Evolutionary conservation across 2,329 filamentous ascomycete genomes (phyloP).

Genomic region (Fusarium neocosmosporiellum): DNA sequence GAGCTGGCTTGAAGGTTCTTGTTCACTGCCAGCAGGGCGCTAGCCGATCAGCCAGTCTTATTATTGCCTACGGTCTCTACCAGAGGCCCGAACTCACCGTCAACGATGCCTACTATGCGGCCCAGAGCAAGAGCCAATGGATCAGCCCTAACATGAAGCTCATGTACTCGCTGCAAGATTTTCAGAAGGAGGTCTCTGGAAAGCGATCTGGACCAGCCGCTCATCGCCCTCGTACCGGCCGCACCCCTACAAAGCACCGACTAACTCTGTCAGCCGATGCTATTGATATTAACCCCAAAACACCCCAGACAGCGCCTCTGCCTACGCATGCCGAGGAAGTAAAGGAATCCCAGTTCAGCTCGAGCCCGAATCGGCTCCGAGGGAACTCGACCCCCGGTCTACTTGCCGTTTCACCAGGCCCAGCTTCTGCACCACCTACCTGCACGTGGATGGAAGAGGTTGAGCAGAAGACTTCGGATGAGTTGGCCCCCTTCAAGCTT

Average conservation of each 20-base stretch:
- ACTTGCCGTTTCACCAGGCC: slow-evolving; percentile 68
- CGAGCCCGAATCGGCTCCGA: slow-evolving; percentile 59
- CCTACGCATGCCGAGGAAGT: slow-evolving; percentile 63
- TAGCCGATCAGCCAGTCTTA: slow-evolving; percentile 84
- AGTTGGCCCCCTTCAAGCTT: slow-evolving; percentile 33
- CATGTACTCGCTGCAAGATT: slow-evolving; percentile 90
- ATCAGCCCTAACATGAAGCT: slow-evolving; percentile 93
- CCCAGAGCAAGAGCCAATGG: slow-evolving; percentile 85
- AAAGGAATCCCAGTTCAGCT: slow-evolving; percentile 51
- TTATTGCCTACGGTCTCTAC: slow-evolving; percentile 87
- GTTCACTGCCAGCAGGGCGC: slow-evolving; percentile 90
- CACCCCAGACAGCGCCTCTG: slow-evolving; percentile 71
- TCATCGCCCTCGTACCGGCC: slow-evolving; percentile 60
- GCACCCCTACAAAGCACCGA: slow-evolving; percentile 70
- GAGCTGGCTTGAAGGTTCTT: slow-evolving; percentile 80
- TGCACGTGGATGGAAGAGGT: slow-evolving; percentile 67
- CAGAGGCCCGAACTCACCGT: slow-evolving; percentile 80
- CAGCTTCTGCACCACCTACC: slow-evolving; percentile 74
- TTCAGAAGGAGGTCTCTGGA: slow-evolving; percentile 72
- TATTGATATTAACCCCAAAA: slow-evolving; percentile 63
- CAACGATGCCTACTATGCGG: slow-evolving; percentile 84
- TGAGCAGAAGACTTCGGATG: slow-evolving; percentile 51
- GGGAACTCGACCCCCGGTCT: slow-evolving; percentile 65
- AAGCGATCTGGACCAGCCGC: slow-evolving; percentile 60
- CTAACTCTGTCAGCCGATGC: slow-evolving; percentile 70